These are phyloP conservation scores for Chenopodium quinoa DNA, from an alignment of 148 eudicot species.

Conservation along the genomic window DNA sequence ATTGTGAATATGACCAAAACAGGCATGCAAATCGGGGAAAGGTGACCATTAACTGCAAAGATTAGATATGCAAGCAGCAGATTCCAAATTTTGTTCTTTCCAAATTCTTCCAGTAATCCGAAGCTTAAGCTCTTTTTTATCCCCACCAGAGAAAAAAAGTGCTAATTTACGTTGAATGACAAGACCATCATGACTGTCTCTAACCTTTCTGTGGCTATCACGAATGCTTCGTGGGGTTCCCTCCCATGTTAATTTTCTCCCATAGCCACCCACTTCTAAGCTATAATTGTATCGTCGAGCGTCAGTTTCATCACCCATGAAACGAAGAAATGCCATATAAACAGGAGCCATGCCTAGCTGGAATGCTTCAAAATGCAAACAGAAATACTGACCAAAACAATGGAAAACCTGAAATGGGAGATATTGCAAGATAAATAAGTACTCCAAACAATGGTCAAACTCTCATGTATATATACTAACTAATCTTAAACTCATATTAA, in stretches of 20 bases:
- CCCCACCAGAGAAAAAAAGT: conserved; percentile 40
- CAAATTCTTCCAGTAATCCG: conserved; percentile 41
- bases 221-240: conserved; percentile 43
- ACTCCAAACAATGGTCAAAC: conserved; percentile 3
- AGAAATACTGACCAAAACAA: conserved; percentile 35
- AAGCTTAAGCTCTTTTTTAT: conserved; percentile 38
- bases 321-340: conserved; percentile 41
- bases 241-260: conserved; percentile 40
- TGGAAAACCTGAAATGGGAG: conserved; percentile 28
- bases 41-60: conserved; percentile 15
- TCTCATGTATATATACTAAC: not conserved
- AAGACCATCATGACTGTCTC: conserved; percentile 40
- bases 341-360: conserved; percentile 45
- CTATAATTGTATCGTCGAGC: conserved; percentile 35
- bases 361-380: conserved; percentile 42
- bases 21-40: not conserved
- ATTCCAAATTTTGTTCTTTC: conserved; percentile 37
- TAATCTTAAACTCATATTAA: not conserved
- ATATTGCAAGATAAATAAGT: not conserved
- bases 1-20: conserved; percentile 8
- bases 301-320: conserved; percentile 44
- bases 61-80: conserved; percentile 26
- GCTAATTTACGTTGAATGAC: conserved; percentile 34
- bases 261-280: conserved; percentile 39
- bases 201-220: conserved; percentile 39